These are phyloP conservation scores for Allium sativum DNA, from an alignment of 106 monocot genomes.

Conservation along the genomic window DNA sequence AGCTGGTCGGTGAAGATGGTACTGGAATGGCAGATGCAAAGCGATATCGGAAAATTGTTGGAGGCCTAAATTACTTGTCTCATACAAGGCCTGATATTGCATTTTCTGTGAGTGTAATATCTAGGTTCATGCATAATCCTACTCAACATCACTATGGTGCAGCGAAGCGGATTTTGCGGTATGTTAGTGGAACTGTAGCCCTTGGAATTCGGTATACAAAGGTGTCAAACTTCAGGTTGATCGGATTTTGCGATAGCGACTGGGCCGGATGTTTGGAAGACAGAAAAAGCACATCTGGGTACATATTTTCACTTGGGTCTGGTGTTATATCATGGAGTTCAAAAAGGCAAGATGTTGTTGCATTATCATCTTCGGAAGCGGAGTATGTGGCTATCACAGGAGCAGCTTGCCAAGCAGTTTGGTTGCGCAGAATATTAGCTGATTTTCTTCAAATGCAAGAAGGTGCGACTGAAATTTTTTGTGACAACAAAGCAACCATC, in stretches of 20 bases:
- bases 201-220: too few relatives aligned
- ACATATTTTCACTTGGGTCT: slow-evolving; percentile 4
- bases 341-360: background rate
- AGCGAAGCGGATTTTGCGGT: too few relatives aligned
- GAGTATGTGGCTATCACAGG: slow-evolving; percentile 1
- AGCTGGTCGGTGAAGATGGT: too few relatives aligned
- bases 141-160: too few relatives aligned
- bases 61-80: too few relatives aligned
- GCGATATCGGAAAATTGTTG: too few relatives aligned
- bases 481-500: slow-evolving; percentile 1
- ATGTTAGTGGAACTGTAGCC: too few relatives aligned
- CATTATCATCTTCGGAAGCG: slow-evolving; percentile 1
- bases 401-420: background rate
- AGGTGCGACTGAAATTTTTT: background rate
- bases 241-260: slow-evolving; percentile 5
- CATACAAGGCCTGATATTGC: too few relatives aligned
- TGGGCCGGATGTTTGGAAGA: slow-evolving; percentile 1
- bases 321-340: background rate
- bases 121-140: too few relatives aligned
- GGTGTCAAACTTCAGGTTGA: too few relatives aligned
- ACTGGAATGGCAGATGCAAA: too few relatives aligned
- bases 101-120: too few relatives aligned
- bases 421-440: background rate
- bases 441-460: background rate
- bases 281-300: slow-evolving; percentile 1